phyloP scores from a whole-genome alignment of 306 rosid genomes.

The Prosopis cineraria region DNA sequence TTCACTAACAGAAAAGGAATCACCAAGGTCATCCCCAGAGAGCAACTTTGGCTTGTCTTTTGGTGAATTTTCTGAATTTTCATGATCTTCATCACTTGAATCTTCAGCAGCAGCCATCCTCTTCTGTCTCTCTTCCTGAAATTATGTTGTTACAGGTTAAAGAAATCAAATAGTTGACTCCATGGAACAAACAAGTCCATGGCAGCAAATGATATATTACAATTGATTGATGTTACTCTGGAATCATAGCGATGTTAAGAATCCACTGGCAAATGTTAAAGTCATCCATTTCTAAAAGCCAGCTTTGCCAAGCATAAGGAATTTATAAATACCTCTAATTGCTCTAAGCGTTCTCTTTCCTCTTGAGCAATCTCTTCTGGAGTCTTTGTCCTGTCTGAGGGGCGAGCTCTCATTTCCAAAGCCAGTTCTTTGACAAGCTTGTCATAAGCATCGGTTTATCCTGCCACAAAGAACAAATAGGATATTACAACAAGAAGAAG shows the following conservation, averaged over 20 bases:
- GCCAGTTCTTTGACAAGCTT: conserved; percentile 71
- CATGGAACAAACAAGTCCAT: neutral
- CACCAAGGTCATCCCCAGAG: conserved; percentile 97
- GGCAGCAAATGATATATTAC: neutral
- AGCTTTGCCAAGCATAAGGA: neutral
- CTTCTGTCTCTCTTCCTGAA: conserved; percentile 85
- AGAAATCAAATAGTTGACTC: conserved; percentile 3
- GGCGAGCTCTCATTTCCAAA: conserved; percentile 87
- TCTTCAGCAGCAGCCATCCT: conserved; percentile 75
- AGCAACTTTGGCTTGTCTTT: conserved; percentile 53
- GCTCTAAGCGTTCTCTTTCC: conserved; percentile 79
- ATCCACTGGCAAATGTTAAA: neutral
- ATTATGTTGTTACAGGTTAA: conserved; percentile 4
- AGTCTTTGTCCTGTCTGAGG: conserved; percentile 84
- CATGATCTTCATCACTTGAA: conserved; percentile 75
- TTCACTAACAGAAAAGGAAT: conserved; percentile 72
- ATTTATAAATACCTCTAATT: conserved; percentile 63
- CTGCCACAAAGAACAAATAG: conserved; percentile 54
- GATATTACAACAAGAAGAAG: conserved; percentile 18
- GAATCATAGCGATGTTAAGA: neutral
- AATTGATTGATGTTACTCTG: neutral
- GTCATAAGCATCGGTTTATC: conserved; percentile 79
- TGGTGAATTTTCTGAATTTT: conserved; percentile 54
- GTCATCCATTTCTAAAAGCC: neutral
- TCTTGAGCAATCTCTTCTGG: conserved; percentile 94